A percentile compares a stretch with the other conserved stretches of the same genome.
Conservation (phyloP, 1,284 basidiomycete genomes). For the Volvariella surrecta region DNA sequence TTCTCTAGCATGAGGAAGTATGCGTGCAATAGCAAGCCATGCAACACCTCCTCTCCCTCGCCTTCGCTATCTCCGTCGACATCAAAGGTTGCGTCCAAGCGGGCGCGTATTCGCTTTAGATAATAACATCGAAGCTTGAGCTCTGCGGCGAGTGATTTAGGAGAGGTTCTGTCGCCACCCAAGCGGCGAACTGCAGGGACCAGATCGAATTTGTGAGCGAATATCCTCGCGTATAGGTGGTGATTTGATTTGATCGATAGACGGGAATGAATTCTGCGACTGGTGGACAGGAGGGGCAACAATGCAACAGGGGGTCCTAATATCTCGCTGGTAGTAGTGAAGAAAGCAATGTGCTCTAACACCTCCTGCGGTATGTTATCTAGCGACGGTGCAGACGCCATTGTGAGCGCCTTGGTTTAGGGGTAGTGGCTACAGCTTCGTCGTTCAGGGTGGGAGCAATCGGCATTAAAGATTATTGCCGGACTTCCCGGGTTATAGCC, state of each 20-base stretch:
- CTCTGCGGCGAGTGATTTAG: constrained; percentile 43
- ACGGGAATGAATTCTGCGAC: constrained; percentile 38
- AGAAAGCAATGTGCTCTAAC: constrained; percentile 60
- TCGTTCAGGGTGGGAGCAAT: too few species aligned
- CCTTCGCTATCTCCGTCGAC: constrained; percentile 8
- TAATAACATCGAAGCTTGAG: constrained; percentile 45
- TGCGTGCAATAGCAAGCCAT: constrained; percentile 47
- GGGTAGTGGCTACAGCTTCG: too few species aligned
- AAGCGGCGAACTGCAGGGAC: constrained; percentile 47
- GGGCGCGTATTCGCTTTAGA: constrained; percentile 43
- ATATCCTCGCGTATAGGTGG: constrained; percentile 64
- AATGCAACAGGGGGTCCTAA: constrained; percentile 46
- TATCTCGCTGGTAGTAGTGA: constrained; percentile 36
- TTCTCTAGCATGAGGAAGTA: constrained; percentile 79
- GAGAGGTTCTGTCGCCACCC: constrained; percentile 29
- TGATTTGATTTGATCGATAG: constrained; percentile 42
- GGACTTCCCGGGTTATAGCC: too few species aligned
- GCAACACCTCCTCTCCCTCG: constrained; percentile 6
- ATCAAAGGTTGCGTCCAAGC: constrained; percentile 22
- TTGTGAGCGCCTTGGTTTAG: constrained; percentile 10
- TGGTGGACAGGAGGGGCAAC: constrained; percentile 47
- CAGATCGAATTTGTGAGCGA: constrained; percentile 59
- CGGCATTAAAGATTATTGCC: too few species aligned
- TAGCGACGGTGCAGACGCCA: constrained; percentile 12
- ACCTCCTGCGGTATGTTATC: constrained; percentile 57